Evolutionary conservation across 192 early-diverging fungal species (phyloP), one percentile per base, ranked within the genome.

Genomic region (Phlyctochytrium planicorne): DNA sequence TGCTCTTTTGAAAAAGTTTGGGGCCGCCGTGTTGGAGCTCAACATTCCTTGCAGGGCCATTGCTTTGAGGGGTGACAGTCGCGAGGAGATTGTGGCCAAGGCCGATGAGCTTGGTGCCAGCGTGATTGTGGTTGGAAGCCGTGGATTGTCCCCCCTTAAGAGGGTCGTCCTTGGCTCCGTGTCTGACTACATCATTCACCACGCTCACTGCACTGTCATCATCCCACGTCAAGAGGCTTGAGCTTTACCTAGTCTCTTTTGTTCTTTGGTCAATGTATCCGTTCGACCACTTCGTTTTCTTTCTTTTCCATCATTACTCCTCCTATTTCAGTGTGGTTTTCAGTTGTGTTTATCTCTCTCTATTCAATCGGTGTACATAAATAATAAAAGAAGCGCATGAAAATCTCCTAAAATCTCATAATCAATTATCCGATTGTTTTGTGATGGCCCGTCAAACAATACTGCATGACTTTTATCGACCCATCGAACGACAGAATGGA

Each of bases 31-130:
- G n/a, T 34, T 63, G 32, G 14, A 25, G 34, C 37, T 40, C 4
- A 31, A 32, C 25, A 30, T 55, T 16, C 29, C 17, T 6, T 71
- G 57, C 40, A 56, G 60, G 25, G 68, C 57, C 27, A 67, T 74
- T 33, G 72, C 72, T 16, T 23, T 74, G 55, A 36, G 75, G 24
- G 88, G 88, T 2, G 88, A 89, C 63, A 69, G 87, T 4, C 76
- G 82, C 20, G 72, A 78, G 20, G 86, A 88, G 59, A 75, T 89
- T 36, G 72, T 78, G 25, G 71, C 72, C 23, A 89, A 89, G 55
- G 82, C 71, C 20, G 33, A 52, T 12, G 87, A 89, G 52, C 35
- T 86, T 20, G 67, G 70, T 25, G 82, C 84, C 3, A 77, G 85
- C 62, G 70, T 68, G 16, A 62, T 89, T 3, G 69, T 89, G 27